Conservation (phyloP, 2,329 filamentous ascomycete species). For the Karstenula rhodostoma region DNA sequence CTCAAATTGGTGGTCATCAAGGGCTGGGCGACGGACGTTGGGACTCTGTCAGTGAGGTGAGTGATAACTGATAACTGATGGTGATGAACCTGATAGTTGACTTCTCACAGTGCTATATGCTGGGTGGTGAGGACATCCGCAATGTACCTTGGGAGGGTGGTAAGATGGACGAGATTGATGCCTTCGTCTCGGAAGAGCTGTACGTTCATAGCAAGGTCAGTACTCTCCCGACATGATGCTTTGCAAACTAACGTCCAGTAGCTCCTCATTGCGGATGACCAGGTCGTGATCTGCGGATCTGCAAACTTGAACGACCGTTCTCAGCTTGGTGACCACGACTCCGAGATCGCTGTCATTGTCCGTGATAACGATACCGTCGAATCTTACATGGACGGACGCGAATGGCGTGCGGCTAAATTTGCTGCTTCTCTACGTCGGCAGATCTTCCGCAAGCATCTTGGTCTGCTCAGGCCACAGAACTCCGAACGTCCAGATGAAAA, state of each 20-base stretch:
- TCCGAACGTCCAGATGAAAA: slow-evolving; percentile 67
- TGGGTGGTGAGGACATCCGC: slow-evolving; percentile 74
- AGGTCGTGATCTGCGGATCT: slow-evolving; percentile 81
- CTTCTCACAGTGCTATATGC: slow-evolving; percentile 73
- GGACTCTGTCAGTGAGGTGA: slow-evolving; percentile 72
- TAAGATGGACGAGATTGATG: slow-evolving; percentile 64
- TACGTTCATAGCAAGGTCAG: slow-evolving; percentile 71
- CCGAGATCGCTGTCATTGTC: slow-evolving; percentile 88
- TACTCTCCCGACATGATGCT: background rate
- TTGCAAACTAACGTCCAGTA: slow-evolving; percentile 32
- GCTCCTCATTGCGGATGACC: slow-evolving; percentile 82
- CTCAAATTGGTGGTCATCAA: slow-evolving; percentile 58
- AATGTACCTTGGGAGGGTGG: slow-evolving; percentile 67
- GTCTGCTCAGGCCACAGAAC: slow-evolving; percentile 78
- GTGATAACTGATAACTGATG: background rate
- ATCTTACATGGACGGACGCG: slow-evolving; percentile 75
- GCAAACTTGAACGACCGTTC: slow-evolving; percentile 76
- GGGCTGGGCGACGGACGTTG: slow-evolving; percentile 64
- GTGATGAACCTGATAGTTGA: background rate
- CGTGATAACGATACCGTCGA: slow-evolving; percentile 77
- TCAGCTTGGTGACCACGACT: slow-evolving; percentile 84
- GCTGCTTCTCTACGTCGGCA: slow-evolving; percentile 82
- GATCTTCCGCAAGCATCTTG: slow-evolving; percentile 91
- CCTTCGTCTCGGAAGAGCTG: slow-evolving; percentile 69
- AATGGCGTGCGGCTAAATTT: slow-evolving; percentile 76